These are phyloP conservation scores for Bondarzewia mesenterica DNA, from an alignment of 1,284 basidiomycete genomes.

Conservation along the genomic window DNA sequence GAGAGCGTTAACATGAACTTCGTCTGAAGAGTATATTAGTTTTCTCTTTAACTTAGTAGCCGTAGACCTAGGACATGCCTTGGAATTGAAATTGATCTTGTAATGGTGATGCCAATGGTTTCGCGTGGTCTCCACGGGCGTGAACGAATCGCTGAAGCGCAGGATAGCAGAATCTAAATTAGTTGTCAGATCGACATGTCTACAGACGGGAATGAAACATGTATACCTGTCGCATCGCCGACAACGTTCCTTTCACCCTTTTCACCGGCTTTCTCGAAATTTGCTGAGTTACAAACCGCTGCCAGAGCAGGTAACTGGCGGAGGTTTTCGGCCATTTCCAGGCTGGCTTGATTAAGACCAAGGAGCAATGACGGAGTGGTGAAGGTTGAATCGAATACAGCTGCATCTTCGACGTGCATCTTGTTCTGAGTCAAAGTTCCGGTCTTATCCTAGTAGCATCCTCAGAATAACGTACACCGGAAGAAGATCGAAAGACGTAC, in stretches of 20 bases:
- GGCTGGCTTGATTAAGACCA: conserved; percentile 4
- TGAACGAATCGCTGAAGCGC: conserved; percentile 38
- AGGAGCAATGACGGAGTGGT: conserved; percentile 8
- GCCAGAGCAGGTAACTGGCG: conserved; percentile 33
- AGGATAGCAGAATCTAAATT: conserved; percentile 45
- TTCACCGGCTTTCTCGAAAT: conserved; percentile 31
- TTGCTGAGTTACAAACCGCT: conserved; percentile 51
- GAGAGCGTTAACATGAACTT: conserved; percentile 48
- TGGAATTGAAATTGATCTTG: conserved; percentile 47
- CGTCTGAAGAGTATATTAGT: conserved; percentile 25
- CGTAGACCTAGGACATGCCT: conserved; percentile 15
- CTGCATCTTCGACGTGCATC: conserved; percentile 31
- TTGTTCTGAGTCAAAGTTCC: conserved; percentile 46
- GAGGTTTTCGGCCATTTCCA: conserved; percentile 12
- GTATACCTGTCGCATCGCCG: conserved; percentile 59
- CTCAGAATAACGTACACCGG: neutral
- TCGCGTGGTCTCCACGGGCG: conserved; percentile 20
- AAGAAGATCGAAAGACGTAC: conserved; percentile 13
- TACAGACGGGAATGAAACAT: too few relatives aligned
- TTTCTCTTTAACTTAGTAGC: neutral
- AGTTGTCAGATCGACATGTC: neutral
- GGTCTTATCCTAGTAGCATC: conserved; percentile 26
- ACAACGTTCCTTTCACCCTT: conserved; percentile 36
- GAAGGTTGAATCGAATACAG: conserved; percentile 34
- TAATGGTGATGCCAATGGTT: conserved; percentile 22